These are phyloP conservation scores for Psilocybe tampanensis DNA, from an alignment of 768 basidiomycete species.

Conservation along the genomic window DNA sequence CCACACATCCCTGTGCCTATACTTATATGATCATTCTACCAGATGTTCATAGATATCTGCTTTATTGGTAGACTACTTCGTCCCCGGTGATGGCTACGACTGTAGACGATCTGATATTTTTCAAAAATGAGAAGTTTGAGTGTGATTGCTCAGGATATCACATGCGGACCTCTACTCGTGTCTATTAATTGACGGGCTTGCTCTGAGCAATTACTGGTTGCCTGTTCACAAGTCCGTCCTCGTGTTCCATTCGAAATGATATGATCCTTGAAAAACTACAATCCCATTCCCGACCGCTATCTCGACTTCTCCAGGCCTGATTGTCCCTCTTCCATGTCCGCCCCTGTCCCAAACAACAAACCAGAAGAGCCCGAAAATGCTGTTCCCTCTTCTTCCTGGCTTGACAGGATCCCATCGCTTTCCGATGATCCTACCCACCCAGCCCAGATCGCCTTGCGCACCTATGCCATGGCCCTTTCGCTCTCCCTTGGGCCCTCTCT, in stretches of 20 bases:
- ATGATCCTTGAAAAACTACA: not conserved
- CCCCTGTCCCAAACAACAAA: not conserved
- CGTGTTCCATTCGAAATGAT: slow-evolving; percentile 2
- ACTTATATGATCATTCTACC: not conserved
- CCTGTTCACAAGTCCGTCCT: not conserved
- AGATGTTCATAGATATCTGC: not conserved
- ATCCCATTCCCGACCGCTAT: not conserved
- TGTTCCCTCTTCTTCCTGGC: slow-evolving; percentile 13
- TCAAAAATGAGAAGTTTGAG: not conserved
- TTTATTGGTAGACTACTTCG: not conserved
- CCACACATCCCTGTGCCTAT: not conserved
- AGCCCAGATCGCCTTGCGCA: slow-evolving; percentile 60
- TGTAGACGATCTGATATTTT: not conserved
- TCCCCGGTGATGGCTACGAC: not conserved
- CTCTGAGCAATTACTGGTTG: not conserved
- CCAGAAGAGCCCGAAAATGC: not conserved
- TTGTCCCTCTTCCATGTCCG: not conserved
- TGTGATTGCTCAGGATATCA: slow-evolving; percentile 4
- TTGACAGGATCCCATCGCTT: slow-evolving; percentile 25
- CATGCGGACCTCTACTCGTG: not conserved
- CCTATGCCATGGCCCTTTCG: slow-evolving; percentile 66
- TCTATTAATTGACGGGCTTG: not conserved
- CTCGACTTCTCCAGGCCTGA: not conserved
- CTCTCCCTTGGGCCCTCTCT: slow-evolving; percentile 70
- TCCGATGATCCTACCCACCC: slow-evolving; percentile 50